Conservation (phyloP, 345 rosid species). For the Mallotus nudiflorus region DNA sequence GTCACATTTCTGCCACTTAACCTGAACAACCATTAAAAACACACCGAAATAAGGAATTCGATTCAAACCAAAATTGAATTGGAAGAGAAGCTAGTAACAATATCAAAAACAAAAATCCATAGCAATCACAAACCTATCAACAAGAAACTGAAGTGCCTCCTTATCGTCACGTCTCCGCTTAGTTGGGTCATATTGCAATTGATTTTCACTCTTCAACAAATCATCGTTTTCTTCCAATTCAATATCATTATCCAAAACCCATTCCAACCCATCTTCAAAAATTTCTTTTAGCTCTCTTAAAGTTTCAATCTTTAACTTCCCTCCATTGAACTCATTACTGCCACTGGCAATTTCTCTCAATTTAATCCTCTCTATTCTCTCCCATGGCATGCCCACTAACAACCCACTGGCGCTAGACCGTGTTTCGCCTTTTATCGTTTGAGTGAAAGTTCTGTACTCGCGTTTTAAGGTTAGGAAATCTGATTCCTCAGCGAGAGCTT, state of each 20-base stretch:
- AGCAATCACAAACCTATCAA: slow-evolving; percentile 47
- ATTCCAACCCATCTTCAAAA: slow-evolving; percentile 67
- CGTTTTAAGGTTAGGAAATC: slow-evolving; percentile 47
- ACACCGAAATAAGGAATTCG: background rate
- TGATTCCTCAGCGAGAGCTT: slow-evolving; percentile 47
- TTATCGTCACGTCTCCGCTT: slow-evolving; percentile 65
- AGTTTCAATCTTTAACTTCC: slow-evolving; percentile 48
- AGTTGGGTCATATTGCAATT: slow-evolving; percentile 38
- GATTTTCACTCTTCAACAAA: slow-evolving; percentile 23
- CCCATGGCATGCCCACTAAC: slow-evolving; percentile 87
- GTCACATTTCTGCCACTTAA: slow-evolving; percentile 67
- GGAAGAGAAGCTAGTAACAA: background rate
- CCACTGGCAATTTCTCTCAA: slow-evolving; percentile 56
- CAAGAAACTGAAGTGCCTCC: slow-evolving; percentile 69
- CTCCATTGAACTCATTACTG: slow-evolving; percentile 45
- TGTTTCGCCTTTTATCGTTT: slow-evolving; percentile 33
- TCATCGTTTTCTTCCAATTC: slow-evolving; percentile 43
- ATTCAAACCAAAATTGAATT: background rate
- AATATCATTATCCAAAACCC: slow-evolving; percentile 85
- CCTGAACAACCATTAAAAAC: slow-evolving; percentile 35
- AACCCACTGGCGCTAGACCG: slow-evolving; percentile 15
- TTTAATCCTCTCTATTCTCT: slow-evolving; percentile 61
- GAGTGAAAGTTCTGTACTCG: slow-evolving; percentile 67
- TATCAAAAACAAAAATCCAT: background rate
- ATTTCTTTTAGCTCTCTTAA: slow-evolving; percentile 65